Evolutionary conservation across 2,329 filamentous ascomycete genomes (phyloP).

Genomic region (Fusarium tuaranense): DNA sequence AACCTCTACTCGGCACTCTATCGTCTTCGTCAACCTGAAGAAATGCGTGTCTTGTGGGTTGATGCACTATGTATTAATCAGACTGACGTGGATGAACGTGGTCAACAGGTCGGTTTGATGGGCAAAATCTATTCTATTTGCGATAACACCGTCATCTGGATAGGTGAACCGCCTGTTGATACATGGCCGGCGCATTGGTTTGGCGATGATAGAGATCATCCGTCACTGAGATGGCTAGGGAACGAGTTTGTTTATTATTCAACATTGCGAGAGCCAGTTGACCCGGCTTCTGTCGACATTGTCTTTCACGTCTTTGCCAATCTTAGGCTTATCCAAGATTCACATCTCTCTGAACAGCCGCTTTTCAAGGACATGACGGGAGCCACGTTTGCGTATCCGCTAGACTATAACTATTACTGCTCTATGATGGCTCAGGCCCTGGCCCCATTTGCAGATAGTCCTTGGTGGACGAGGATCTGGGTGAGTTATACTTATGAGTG

Average conservation of each 20-base stretch:
- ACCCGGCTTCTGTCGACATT: background rate
- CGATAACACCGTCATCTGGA: background rate
- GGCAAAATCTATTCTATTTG: background rate
- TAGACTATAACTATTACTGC: background rate
- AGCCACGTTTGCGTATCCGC: background rate
- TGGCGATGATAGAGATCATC: background rate
- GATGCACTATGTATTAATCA: background rate
- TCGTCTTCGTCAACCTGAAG: background rate
- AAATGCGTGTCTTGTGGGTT: background rate
- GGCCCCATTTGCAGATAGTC: background rate
- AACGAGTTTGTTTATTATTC: background rate
- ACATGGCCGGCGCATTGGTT: background rate
- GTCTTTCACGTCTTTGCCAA: background rate
- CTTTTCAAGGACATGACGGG: background rate
- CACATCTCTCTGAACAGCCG: background rate
- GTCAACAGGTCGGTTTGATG: background rate
- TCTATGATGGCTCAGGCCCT: background rate
- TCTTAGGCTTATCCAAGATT: background rate
- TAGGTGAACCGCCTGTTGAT: background rate
- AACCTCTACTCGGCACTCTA: background rate
- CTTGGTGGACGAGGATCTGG: background rate
- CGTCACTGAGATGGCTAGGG: background rate
- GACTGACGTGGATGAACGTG: background rate
- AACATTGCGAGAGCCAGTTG: background rate
- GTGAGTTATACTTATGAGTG: background rate